These are phyloP conservation scores for Cyclotella choctawhatcheeana DNA, from an alignment of 108 stramenopile genomes.

Conservation along the genomic window DNA sequence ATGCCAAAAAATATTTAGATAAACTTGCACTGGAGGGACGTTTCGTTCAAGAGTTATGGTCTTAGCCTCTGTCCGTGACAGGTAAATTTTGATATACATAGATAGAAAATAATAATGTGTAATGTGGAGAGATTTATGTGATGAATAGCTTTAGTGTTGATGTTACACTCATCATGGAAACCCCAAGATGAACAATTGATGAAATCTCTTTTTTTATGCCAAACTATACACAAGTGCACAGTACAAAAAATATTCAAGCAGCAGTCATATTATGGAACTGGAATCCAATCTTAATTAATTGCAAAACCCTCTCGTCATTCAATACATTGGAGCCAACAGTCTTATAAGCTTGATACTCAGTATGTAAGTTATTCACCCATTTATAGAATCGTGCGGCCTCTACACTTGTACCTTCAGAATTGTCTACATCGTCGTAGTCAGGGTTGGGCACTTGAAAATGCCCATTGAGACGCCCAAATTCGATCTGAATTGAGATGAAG, in stretches of 20 bases:
- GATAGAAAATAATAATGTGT: too few species aligned
- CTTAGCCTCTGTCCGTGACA: too few species aligned
- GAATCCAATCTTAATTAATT: conserved; percentile 21
- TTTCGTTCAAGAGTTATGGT: conserved; percentile 89
- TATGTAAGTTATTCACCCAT: conserved; percentile 20
- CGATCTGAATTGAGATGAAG: conserved; percentile 28
- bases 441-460: conserved; percentile 38
- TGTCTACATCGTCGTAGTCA: background rate
- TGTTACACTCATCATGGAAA: too few species aligned
- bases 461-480: conserved; percentile 27
- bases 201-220: too few species aligned
- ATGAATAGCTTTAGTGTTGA: too few species aligned
- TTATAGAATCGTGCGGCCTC: conserved; percentile 30
- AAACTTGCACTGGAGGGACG: conserved; percentile 67
- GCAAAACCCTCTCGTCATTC: conserved; percentile 23
- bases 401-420: conserved; percentile 12
- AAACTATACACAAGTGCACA: too few species aligned
- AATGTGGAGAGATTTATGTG: too few species aligned
- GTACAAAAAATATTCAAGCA: too few species aligned
- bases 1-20: conserved; percentile 75
- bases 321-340: conserved; percentile 8
- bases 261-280: conserved; percentile 6
- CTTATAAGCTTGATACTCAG: conserved; percentile 16
- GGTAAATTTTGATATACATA: too few species aligned
- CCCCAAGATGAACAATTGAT: too few species aligned